Evolutionary conservation across 805 yeast species (phyloP).

Genomic region (Jamesozyma lodderae): DNA sequence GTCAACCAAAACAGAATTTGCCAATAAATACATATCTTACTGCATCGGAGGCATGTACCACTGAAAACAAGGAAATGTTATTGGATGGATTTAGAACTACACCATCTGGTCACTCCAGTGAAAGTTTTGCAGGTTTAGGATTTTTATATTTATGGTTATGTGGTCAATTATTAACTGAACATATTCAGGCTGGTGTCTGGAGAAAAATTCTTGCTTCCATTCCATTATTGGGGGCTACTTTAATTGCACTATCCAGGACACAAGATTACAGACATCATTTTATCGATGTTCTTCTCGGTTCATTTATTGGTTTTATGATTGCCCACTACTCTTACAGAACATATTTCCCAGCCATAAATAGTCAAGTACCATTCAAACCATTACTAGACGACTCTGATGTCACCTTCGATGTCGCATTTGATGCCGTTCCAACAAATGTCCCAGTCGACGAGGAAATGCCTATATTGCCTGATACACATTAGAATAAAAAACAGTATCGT

Average conservation of each 20-base stretch:
- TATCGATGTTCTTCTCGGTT: conserved; percentile 71
- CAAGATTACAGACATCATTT: conserved; percentile 93
- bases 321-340: conserved; percentile 40
- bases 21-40: conserved; percentile 46
- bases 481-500: too few species aligned
- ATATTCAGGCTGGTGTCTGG: conserved; percentile 51
- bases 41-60: conserved; percentile 61
- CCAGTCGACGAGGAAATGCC: conserved; percentile 18
- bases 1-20: conserved; percentile 56
- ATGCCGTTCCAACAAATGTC: conserved; percentile 3
- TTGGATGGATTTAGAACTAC: conserved; percentile 74
- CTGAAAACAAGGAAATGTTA: conserved; percentile 35
- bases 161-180: conserved; percentile 52
- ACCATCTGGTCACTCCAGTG: conserved; percentile 74
- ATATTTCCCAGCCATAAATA: conserved; percentile 33
- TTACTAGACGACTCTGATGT: conserved; percentile 35
- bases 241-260: conserved; percentile 78
- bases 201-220: conserved; percentile 42
- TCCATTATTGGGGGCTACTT: conserved; percentile 61
- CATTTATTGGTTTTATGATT: conserved; percentile 50
- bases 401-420: conserved; percentile 17
- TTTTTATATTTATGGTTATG: conserved; percentile 55
- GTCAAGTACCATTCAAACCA: conserved; percentile 33
- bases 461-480: conserved; percentile 10
- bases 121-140: conserved; percentile 60